Evolutionary conservation across 495 filamentous ascomycete species (phyloP).

Genomic region (Elaphomyces granulatus): DNA sequence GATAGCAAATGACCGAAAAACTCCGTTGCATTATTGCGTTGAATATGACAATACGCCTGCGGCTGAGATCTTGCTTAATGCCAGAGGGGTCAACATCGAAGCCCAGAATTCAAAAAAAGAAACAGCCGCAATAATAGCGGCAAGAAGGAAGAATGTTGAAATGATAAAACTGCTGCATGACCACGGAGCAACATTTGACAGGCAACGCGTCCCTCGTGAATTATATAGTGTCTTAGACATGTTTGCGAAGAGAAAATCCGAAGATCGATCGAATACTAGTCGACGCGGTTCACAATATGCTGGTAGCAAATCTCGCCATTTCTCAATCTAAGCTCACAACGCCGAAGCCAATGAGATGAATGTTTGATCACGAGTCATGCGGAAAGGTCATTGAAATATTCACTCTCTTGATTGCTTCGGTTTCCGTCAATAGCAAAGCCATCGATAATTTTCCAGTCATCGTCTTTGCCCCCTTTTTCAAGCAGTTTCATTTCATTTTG

Average conservation of each 20-base stretch:
- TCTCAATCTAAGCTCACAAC: too few relatives aligned
- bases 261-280: too few relatives aligned
- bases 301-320: too few relatives aligned
- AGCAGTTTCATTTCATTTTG: too few relatives aligned
- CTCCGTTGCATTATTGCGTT: not conserved
- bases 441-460: too few relatives aligned
- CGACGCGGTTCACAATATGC: too few relatives aligned
- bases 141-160: not conserved
- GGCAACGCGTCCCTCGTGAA: not conserved
- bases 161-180: not conserved
- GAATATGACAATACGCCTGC: not conserved
- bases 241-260: not conserved
- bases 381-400: too few relatives aligned
- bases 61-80: not conserved
- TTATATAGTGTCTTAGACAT: not conserved
- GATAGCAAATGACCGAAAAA: not conserved
- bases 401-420: too few relatives aligned
- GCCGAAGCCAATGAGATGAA: too few relatives aligned
- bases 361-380: too few relatives aligned
- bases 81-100: not conserved
- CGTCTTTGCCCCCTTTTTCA: too few relatives aligned
- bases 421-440: too few relatives aligned
- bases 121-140: not conserved
- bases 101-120: not conserved
- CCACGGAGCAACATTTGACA: not conserved